Conservation (phyloP, 2,329 filamentous ascomycete genomes). For the Pseudogymnoascus sp. region DNA sequence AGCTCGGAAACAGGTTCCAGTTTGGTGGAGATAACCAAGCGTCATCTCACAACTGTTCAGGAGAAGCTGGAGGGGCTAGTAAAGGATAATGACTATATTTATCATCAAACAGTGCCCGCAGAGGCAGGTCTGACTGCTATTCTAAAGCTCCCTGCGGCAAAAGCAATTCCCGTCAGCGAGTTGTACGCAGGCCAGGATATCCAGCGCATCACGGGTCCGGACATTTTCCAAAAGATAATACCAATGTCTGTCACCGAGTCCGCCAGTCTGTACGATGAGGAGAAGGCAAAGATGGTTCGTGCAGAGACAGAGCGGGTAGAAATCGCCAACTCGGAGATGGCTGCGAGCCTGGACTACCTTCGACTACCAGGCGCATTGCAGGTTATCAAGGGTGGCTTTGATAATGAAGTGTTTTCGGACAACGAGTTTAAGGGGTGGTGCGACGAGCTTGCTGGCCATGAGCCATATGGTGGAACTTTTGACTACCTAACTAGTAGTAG, state of each 20-base stretch:
- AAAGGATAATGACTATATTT: conserved; percentile 98
- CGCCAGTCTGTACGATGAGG: conserved; percentile 94
- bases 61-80: conserved; percentile 68
- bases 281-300: conserved; percentile 91
- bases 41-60: conserved; percentile 73
- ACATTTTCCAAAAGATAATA: conserved; percentile 94
- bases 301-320: conserved; percentile 93
- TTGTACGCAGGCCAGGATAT: conserved; percentile 97
- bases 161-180: conserved; percentile 94
- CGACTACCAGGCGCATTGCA: conserved; percentile 84
- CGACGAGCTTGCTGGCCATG: conserved; percentile 80
- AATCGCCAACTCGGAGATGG: conserved; percentile 90
- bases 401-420: conserved; percentile 81
- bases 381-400: conserved; percentile 85
- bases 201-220: conserved; percentile 89
- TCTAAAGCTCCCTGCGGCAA: conserved; percentile 86
- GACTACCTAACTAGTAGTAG: conserved; percentile 73
- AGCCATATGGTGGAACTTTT: conserved; percentile 70
- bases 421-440: conserved; percentile 93
- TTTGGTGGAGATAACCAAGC: conserved; percentile 74
- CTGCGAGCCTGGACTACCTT: conserved; percentile 86
- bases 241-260: conserved; percentile 94
- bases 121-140: conserved; percentile 77
- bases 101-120: conserved; percentile 83
- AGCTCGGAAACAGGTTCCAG: conserved; percentile 68